Evolutionary conservation across 345 rosid genomes (phyloP).

Genomic region (Aegle marmelos): DNA sequence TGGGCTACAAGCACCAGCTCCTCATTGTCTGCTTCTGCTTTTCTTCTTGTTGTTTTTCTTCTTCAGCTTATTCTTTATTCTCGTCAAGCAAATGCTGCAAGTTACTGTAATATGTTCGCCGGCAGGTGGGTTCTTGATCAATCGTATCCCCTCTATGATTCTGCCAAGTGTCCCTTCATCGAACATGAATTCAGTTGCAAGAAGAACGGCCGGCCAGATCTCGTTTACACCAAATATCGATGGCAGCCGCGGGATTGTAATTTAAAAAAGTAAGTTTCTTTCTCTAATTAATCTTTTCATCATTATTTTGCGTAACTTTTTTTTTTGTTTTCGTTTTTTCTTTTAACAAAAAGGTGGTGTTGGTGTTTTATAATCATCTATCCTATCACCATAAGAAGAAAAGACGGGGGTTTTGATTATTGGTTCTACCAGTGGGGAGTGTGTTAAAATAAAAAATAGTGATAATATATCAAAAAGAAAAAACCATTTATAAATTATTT

Average conservation of each 20-base stretch:
- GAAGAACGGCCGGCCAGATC: constrained; percentile 75
- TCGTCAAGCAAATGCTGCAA: not conserved
- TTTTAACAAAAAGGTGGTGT: not conserved
- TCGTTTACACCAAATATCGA: constrained; percentile 44
- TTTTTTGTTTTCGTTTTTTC: not conserved
- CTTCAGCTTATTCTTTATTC: constrained; percentile 15
- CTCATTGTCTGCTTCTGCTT: constrained; percentile 8
- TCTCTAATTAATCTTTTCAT: not conserved
- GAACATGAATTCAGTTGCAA: constrained; percentile 60
- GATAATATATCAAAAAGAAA: too few relatives aligned
- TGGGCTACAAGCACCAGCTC: constrained; percentile 8
- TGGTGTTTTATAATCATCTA: not conserved
- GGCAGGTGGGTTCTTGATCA: constrained; percentile 73
- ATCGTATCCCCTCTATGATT: constrained; percentile 60
- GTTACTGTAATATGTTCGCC: constrained; percentile 48
- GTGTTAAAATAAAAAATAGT: not conserved
- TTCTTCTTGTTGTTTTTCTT: constrained; percentile 10
- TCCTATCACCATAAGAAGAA: not conserved
- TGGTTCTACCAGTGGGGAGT: not conserved
- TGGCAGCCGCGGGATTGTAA: constrained; percentile 75
- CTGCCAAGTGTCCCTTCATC: constrained; percentile 64
- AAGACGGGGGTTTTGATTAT: not conserved
- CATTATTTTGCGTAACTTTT: not conserved
- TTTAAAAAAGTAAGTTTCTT: constrained; percentile 41
- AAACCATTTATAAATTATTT: too few relatives aligned